Evolutionary conservation across 2,329 filamentous ascomycete genomes (phyloP).

Genomic region (Trichoderma endophyticum): DNA sequence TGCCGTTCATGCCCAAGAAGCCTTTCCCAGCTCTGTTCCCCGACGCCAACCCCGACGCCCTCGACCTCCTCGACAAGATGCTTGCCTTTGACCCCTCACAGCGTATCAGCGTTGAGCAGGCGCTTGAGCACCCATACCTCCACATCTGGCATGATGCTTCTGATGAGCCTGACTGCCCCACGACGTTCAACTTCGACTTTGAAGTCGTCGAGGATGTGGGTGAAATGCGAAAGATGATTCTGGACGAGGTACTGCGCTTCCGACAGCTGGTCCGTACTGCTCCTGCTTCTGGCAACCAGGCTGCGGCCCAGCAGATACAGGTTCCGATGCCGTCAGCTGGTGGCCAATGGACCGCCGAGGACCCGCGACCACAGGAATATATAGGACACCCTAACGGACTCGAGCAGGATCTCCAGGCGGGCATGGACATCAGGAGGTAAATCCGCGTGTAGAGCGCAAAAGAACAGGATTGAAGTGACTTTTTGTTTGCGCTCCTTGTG

Average conservation of each 20-base stretch:
- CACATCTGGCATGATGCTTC: constrained; percentile 98
- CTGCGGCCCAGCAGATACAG: constrained; percentile 39
- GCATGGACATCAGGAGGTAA: constrained; percentile 33
- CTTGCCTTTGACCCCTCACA: constrained; percentile 92
- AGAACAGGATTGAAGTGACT: neutral
- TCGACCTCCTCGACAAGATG: constrained; percentile 95
- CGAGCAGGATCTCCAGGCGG: constrained; percentile 58
- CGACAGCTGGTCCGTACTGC: constrained; percentile 58
- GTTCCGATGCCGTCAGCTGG: constrained; percentile 53
- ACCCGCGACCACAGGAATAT: constrained; percentile 60
- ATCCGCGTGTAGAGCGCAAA: neutral
- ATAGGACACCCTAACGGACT: constrained; percentile 46
- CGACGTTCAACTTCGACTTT: constrained; percentile 96
- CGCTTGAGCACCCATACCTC: constrained; percentile 93
- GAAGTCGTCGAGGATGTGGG: constrained; percentile 93
- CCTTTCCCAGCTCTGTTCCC: constrained; percentile 86
- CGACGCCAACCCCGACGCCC: constrained; percentile 90
- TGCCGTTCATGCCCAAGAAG: constrained; percentile 92
- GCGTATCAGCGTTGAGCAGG: constrained; percentile 90
- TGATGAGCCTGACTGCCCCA: constrained; percentile 90
- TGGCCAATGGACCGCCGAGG: constrained; percentile 56
- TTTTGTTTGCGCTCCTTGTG: neutral
- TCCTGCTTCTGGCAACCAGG: constrained; percentile 37
- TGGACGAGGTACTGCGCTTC: constrained; percentile 91
- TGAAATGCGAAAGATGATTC: constrained; percentile 96